These are phyloP conservation scores for Cymodocea nodosa DNA, from an alignment of 116 monocot genomes.

Conservation along the genomic window DNA sequence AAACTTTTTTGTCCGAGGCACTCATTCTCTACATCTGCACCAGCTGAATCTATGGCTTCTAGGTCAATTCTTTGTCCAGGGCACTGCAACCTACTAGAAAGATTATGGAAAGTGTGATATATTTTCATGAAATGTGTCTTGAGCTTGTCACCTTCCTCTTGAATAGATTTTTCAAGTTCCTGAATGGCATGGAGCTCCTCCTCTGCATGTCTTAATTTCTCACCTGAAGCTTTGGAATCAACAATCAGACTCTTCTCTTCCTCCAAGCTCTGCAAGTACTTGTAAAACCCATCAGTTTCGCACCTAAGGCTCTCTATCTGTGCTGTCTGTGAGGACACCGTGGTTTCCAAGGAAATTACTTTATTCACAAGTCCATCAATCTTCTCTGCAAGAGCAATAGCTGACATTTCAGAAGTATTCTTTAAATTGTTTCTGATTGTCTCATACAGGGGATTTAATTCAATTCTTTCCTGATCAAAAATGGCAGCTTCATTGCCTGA, in stretches of 20 bases:
- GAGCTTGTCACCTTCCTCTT: slow-evolving; percentile 20
- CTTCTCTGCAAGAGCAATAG: slow-evolving; percentile 56
- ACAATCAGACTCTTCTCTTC: slow-evolving; percentile 31
- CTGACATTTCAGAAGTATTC: slow-evolving; percentile 35
- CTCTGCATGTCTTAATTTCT: slow-evolving; percentile 43
- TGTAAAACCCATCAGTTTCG: slow-evolving; percentile 54
- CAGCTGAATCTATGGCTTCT: background rate
- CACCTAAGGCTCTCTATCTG: slow-evolving; percentile 38
- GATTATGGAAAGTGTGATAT: slow-evolving; percentile 20
- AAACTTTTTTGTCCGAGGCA: background rate
- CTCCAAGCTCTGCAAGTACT: slow-evolving; percentile 34
- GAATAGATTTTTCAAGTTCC: slow-evolving; percentile 26
- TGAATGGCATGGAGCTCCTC: slow-evolving; percentile 35
- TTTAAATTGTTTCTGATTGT: slow-evolving; percentile 45
- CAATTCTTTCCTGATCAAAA: slow-evolving; percentile 26
- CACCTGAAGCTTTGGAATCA: slow-evolving; percentile 22
- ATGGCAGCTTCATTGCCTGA: slow-evolving; percentile 3
- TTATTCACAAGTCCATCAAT: slow-evolving; percentile 64
- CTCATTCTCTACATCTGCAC: background rate
- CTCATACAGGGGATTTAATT: slow-evolving; percentile 34
- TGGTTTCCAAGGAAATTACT: slow-evolving; percentile 47
- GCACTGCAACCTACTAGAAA: slow-evolving; percentile 37
- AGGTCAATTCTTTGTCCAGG: background rate
- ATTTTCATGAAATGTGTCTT: slow-evolving; percentile 28
- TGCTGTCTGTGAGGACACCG: slow-evolving; percentile 48